A percentile compares a stretch with the other conserved stretches of the same genome.
Conservation (phyloP, 192 early-diverging fungal genomes). For the Lunasporangiospora selenospora region DNA sequence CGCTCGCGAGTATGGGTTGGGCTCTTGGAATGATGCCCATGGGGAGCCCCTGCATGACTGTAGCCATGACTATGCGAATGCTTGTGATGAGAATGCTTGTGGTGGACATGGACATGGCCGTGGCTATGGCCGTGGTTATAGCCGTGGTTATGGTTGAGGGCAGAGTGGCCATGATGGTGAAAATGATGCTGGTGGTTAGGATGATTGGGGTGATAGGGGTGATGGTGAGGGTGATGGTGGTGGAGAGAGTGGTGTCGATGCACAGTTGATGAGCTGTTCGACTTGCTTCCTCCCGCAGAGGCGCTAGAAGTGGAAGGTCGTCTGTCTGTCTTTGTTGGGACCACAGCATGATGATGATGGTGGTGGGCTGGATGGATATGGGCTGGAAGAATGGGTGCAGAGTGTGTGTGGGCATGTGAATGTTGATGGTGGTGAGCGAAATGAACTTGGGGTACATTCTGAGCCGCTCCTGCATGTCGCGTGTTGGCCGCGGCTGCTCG, state of each 20-base stretch:
- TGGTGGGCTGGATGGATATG: constrained; percentile 26
- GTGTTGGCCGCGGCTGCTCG: too few relatives aligned
- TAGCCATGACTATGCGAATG: constrained; percentile 11
- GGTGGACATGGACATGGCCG: background rate
- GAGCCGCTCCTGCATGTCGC: too few relatives aligned
- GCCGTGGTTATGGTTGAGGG: background rate
- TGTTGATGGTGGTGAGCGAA: background rate
- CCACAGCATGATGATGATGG: constrained; percentile 29
- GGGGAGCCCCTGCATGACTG: background rate
- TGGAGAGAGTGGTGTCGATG: constrained; percentile 38
- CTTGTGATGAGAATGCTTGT: constrained; percentile 1
- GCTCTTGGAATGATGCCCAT: background rate
- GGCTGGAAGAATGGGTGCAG: constrained; percentile 21
- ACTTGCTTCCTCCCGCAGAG: background rate
- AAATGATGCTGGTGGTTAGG: constrained; percentile 48
- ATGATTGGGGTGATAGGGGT: constrained; percentile 45
- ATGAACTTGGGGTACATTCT: too few relatives aligned
- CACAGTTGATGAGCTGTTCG: constrained; percentile 13
- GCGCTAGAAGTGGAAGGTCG: too few relatives aligned
- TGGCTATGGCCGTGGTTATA: background rate
- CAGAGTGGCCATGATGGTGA: constrained; percentile 30
- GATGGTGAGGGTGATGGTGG: constrained; percentile 45
- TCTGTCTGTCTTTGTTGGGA: constrained; percentile 12
- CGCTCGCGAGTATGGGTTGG: background rate
- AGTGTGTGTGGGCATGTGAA: constrained; percentile 1